These are phyloP conservation scores for Talaromyces sp. DNA, from an alignment of 2,329 filamentous ascomycete genomes.

Conservation along the genomic window DNA sequence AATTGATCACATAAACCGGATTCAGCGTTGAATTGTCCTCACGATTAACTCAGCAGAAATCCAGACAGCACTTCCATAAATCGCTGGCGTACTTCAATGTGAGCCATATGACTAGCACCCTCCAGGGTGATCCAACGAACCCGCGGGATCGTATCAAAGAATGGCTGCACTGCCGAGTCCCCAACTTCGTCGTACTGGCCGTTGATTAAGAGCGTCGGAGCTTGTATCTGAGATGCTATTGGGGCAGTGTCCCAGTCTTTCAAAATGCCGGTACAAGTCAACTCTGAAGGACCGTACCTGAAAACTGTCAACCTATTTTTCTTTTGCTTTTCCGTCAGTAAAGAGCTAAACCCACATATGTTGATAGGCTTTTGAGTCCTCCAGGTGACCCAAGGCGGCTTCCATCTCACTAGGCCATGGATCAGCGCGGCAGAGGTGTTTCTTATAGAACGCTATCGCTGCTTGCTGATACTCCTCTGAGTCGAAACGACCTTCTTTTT, in stretches of 20 bases:
- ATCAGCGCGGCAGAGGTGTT: neutral
- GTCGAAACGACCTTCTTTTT: neutral
- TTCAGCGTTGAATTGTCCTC: neutral
- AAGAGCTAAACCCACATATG: neutral
- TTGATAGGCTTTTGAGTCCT: neutral
- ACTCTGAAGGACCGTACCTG: neutral
- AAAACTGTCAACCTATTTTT: neutral
- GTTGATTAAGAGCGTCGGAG: neutral
- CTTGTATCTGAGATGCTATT: neutral
- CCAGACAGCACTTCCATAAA: neutral
- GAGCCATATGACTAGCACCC: neutral
- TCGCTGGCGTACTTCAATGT: neutral
- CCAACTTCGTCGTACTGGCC: neutral
- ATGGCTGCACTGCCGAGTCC: neutral
- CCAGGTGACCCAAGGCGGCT: neutral
- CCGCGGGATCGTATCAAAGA: neutral
- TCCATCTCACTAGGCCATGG: neutral
- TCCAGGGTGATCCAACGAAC: neutral
- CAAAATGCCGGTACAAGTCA: neutral
- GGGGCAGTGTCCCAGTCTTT: neutral
- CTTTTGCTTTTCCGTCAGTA: neutral
- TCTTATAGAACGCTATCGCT: neutral
- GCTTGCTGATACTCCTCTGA: neutral
- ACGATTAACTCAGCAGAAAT: neutral
- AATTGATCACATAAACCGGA: neutral